phyloP scores from a whole-genome alignment of 1,139 yeast species.

The Candida albicans region DNA sequence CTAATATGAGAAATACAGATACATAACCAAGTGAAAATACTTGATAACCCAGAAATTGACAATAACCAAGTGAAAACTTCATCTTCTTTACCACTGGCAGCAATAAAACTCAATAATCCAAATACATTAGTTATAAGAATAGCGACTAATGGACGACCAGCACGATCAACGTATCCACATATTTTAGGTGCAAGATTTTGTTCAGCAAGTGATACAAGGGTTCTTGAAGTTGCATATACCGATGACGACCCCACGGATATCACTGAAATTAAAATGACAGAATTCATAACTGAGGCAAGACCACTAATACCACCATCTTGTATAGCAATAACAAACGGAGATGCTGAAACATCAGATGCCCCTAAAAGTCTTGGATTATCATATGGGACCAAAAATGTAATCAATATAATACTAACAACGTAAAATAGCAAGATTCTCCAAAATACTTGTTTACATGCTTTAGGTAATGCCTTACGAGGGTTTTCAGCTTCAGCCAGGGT shows the following conservation, averaged over 20 bases:
- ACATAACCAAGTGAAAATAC: constrained; percentile 43
- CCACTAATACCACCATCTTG: constrained; percentile 53
- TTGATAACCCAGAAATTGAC: constrained; percentile 39
- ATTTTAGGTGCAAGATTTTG: constrained; percentile 35
- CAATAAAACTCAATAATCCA: constrained; percentile 37
- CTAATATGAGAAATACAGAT: constrained; percentile 39
- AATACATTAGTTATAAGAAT: constrained; percentile 28
- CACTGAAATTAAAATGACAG: constrained; percentile 49
- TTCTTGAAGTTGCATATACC: constrained; percentile 34
- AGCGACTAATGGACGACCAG: constrained; percentile 35
- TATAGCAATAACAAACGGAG: constrained; percentile 54
- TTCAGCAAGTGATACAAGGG: constrained; percentile 33
- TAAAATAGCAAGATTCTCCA: constrained; percentile 47
- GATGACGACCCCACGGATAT: constrained; percentile 49
- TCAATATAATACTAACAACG: constrained; percentile 37
- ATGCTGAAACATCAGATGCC: constrained; percentile 28
- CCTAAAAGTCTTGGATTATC: constrained; percentile 29
- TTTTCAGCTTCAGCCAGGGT: constrained; percentile 42
- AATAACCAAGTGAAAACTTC: constrained; percentile 39
- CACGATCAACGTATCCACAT: constrained; percentile 32
- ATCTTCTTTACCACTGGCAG: constrained; percentile 34
- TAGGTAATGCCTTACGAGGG: constrained; percentile 40
- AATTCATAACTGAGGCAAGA: constrained; percentile 54
- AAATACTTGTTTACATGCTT: constrained; percentile 45
- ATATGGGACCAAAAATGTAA: constrained; percentile 40